Conservation (phyloP, 345 rosid species). For the Melastoma malabathricum region DNA sequence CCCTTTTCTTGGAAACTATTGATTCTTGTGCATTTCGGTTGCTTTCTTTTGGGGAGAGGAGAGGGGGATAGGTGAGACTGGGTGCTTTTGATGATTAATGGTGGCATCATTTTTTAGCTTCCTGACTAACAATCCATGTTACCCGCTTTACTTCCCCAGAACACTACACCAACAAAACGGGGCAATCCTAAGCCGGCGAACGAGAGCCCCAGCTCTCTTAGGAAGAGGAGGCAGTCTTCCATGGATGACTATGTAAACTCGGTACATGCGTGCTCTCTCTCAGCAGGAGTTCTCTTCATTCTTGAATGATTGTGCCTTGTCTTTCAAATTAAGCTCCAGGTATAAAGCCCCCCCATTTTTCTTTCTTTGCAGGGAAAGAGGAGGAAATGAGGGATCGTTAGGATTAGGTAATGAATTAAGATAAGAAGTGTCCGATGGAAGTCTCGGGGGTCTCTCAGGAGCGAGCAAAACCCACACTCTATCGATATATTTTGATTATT, state of each 20-base stretch:
- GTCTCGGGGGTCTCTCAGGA: neutral
- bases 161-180: slow-evolving; percentile 68
- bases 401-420: too few relatives aligned
- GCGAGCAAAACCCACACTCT: too few relatives aligned
- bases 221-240: slow-evolving; percentile 73
- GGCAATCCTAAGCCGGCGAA: slow-evolving; percentile 41
- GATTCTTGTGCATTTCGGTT: neutral
- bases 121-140: neutral
- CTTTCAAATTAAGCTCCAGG: too few relatives aligned
- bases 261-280: slow-evolving; percentile 12
- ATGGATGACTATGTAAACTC: slow-evolving; percentile 69
- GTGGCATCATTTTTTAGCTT: neutral
- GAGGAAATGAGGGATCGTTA: slow-evolving; percentile 10
- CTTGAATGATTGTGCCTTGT: neutral
- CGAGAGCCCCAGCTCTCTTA: slow-evolving; percentile 47
- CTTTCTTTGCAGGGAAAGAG: slow-evolving; percentile 11
- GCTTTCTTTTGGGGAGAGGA: too few relatives aligned
- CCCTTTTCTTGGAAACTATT: neutral
- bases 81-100: neutral
- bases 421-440: neutral
- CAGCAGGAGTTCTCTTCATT: neutral
- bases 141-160: slow-evolving; percentile 14
- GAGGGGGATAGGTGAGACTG: neutral
- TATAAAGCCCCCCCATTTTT: too few relatives aligned
- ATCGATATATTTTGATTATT: too few relatives aligned